Evolutionary conservation across 805 yeast genomes (phyloP), one percentile per base, ranked within the genome.

Genomic region (Candida manassasensis): DNA sequence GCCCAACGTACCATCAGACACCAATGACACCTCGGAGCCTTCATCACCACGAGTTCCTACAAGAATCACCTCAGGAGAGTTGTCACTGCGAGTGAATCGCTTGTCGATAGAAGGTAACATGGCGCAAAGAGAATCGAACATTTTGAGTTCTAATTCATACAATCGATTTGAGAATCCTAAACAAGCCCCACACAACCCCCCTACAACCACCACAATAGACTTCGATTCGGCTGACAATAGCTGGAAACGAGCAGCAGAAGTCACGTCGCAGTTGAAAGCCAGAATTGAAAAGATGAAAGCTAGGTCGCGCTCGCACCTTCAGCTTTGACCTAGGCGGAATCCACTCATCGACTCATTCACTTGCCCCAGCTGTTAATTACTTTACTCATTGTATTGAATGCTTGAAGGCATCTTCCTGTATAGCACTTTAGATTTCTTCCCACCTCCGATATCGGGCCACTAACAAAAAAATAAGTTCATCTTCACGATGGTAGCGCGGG

Each of bases 201-300:
- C 19, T 10, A 4, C 8, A 13, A 18, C 21, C 19, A 36, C 32
- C 29, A 37, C 56, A 3, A 53, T 53, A 32, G 71, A 60, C 29
- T 47, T 59, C 21, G 75, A 67, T 38, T 58, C 61, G 27, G 84
- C 75, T 39, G 33, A 30, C 14, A 88, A 81, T 40, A 79, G 84
- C 46, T 88, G 96, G 96, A 77, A 73, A 45, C 74, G 90, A 32
- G 96, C 96, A 0, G 89, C 93, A 0, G 95, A 84, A 47, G 94
- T 87, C 9, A 88, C 96, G 0, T 75, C 79, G 3, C 90, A 84
- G 55, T 72, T 88, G 50, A 84, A 82, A 54, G 94, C 88, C 0
- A 66, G 96, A 48, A 88, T 88, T 29, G 94, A 85, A 57, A 81
- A 82, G 57, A 87, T 88, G 96, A 84, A 84, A 52, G 85, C 85